Evolutionary conservation across 345 rosid species (phyloP).

Genomic region (Mangifera indica): DNA sequence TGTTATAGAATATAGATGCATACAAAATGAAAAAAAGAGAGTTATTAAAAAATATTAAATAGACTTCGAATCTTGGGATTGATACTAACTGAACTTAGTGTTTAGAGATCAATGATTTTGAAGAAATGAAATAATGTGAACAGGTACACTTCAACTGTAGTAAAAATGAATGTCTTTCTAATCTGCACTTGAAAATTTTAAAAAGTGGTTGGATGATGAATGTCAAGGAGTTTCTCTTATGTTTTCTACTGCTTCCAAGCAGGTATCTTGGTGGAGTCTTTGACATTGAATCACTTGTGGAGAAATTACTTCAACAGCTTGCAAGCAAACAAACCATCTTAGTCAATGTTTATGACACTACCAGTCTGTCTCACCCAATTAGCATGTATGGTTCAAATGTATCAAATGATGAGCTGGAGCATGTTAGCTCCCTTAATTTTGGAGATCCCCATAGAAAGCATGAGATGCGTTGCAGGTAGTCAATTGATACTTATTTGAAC

Average conservation of each 20-base stretch:
- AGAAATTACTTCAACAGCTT: slow-evolving; percentile 91
- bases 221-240: slow-evolving; percentile 12
- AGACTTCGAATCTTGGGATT: not conserved
- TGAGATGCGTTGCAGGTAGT: slow-evolving; percentile 96
- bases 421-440: slow-evolving; percentile 67
- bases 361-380: slow-evolving; percentile 63
- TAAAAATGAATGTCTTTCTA: slow-evolving; percentile 7
- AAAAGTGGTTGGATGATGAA: not conserved
- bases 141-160: not conserved
- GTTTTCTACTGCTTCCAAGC: slow-evolving; percentile 22
- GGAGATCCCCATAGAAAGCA: slow-evolving; percentile 95
- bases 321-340: slow-evolving; percentile 93
- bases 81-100: not conserved
- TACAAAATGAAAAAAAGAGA: not conserved
- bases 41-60: not conserved
- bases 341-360: slow-evolving; percentile 84
- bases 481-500: slow-evolving; percentile 11
- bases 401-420: slow-evolving; percentile 56
- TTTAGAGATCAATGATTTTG: not conserved
- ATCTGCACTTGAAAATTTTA: not conserved
- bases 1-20: not conserved
- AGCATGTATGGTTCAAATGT: slow-evolving; percentile 91
- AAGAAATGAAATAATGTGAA: slow-evolving; percentile 3
- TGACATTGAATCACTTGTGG: slow-evolving; percentile 85
- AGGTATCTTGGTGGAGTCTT: slow-evolving; percentile 96